Conservation (phyloP, 1,284 basidiomycete species). For the Stereum hirsutum region DNA sequence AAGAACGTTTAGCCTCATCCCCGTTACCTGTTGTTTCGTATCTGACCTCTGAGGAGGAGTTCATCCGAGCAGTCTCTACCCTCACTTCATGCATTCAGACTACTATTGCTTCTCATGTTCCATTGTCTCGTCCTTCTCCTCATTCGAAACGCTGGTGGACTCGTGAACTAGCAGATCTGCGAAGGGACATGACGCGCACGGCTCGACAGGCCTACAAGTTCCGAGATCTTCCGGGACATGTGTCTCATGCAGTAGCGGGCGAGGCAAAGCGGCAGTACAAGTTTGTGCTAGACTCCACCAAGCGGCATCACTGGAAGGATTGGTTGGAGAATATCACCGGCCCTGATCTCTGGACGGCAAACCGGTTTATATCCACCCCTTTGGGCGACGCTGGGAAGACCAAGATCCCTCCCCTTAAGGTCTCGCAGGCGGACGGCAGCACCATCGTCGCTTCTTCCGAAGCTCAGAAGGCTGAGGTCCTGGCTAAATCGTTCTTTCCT, state of each 20-base stretch:
- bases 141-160: conserved; percentile 19
- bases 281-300: conserved; percentile 19
- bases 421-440: conserved; percentile 1
- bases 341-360: conserved; percentile 22
- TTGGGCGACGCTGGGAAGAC: conserved; percentile 21
- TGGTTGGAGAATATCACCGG: conserved; percentile 22
- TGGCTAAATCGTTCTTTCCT: conserved; percentile 24
- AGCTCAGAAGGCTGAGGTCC: conserved; percentile 17
- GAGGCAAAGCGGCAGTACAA: conserved; percentile 14
- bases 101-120: conserved; percentile 13
- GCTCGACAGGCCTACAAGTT: conserved; percentile 8
- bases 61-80: conserved; percentile 6
- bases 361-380: conserved; percentile 18
- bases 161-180: conserved; percentile 13
- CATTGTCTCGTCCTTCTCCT: conserved; percentile 13
- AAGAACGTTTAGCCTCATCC: neutral
- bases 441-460: conserved; percentile 12
- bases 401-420: conserved; percentile 21
- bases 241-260: conserved; percentile 7
- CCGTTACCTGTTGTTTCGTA: neutral
- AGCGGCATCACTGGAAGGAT: conserved; percentile 24
- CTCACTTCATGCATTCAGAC: conserved; percentile 9
- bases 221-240: conserved; percentile 12
- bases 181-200: conserved; percentile 11
- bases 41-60: conserved; percentile 4